phyloP scores from a whole-genome alignment of 2,329 filamentous ascomycete genomes.

The Colletotrichum godetiae region DNA sequence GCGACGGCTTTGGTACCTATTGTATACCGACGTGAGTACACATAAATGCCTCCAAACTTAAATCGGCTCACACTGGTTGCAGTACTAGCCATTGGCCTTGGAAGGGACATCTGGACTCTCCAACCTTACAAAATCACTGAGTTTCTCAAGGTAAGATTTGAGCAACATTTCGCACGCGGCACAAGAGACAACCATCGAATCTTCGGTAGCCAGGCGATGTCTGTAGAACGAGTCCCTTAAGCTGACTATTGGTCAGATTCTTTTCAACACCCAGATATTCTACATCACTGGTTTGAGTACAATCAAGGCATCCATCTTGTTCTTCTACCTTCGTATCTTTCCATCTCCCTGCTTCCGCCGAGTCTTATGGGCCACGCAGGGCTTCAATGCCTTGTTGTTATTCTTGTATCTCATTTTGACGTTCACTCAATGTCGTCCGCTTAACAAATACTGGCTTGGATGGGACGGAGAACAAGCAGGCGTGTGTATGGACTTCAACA shows the following conservation, averaged over 20 bases:
- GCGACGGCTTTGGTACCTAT: neutral
- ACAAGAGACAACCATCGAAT: too few relatives aligned
- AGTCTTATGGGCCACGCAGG: conserved; percentile 39
- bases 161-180: too few relatives aligned
- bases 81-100: conserved; percentile 4
- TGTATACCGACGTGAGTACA: neutral
- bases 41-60: neutral
- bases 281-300: neutral
- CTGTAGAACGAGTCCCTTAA: neutral
- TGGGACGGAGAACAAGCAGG: conserved; percentile 46
- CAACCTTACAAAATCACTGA: conserved; percentile 9
- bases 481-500: conserved; percentile 40
- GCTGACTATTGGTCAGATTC: neutral
- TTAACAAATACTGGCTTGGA: conserved; percentile 47
- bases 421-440: conserved; percentile 45
- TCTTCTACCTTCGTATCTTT: conserved; percentile 44
- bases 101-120: conserved; percentile 9
- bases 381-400: conserved; percentile 39
- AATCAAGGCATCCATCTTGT: conserved; percentile 43
- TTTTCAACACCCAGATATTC: neutral
- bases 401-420: conserved; percentile 43
- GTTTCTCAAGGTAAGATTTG: conserved; percentile 1
- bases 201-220: neutral
- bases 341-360: conserved; percentile 33
- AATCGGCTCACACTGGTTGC: too few relatives aligned